Base-by-base conservation (phyloP, 2,329 filamentous ascomycete genomes). In the Nemania sp. region DNA sequence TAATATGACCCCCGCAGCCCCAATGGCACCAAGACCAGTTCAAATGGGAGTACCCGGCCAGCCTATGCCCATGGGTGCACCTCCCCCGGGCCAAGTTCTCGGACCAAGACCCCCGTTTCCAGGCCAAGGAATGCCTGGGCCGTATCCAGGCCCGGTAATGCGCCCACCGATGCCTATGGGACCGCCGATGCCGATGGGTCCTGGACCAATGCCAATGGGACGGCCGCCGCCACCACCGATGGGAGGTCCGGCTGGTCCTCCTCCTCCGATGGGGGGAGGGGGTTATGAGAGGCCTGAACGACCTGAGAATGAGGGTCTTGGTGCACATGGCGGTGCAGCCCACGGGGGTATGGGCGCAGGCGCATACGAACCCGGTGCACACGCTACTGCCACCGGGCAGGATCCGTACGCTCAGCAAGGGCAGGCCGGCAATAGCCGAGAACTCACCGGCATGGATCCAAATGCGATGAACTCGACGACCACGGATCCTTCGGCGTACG, bases 21-120 rank as follows among this genome's bases (percentile, higher is more conserved):
- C 52, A 20, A 51, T 64, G 38, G 43, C 52, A 5, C 54, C 27
- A 29, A 35, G 52, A 15, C 67, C 67, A 6, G 35, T 62, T 18
- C 68, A 67, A 13, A 65, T 67, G 57, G 61, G 26, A 29, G 26
- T 53, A 32, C 61, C 66, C 5, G 43, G 22, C 32, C 67, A 64
- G 26, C 55, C 54, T 13, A 55, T 62, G 66, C 49, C 56, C 24
- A 64, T 62, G 62, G 20, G 45, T 7, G 32, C 45, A 18, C 57
- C 62, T 49, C 11, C 62, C 0, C 57, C 49, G 3, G 18, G 22
- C 2, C 62, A 66, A 55, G 7, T n/a, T 22, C 26, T 57, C 29
- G 66, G 56, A 43, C 66, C 45, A 13, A 55, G 60, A 32, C 64
- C 64, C 20, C 27, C 20, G 26, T 58, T 49, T n/a, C 60, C 58